phyloP scores from a whole-genome alignment of 2,329 filamentous ascomycete species.

The Microdochium bolleyi region DNA sequence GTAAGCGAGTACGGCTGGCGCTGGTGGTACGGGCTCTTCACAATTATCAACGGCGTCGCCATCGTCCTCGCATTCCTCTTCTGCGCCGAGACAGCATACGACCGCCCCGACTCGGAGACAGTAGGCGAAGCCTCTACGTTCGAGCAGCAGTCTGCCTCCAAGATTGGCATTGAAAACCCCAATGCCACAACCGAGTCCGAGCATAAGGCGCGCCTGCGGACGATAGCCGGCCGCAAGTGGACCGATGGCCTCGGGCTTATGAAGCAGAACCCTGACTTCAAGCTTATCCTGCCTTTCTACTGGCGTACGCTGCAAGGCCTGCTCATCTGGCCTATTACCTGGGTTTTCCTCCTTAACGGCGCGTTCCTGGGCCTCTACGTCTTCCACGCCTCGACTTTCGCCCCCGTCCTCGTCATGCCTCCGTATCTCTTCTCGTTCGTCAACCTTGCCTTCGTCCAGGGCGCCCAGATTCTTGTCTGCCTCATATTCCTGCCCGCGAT shows the following conservation, averaged over 20 bases:
- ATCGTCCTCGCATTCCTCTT: slow-evolving; percentile 8
- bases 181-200: background rate
- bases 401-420: slow-evolving; percentile 8
- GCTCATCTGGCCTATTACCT: slow-evolving; percentile 9
- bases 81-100: slow-evolving; percentile 9
- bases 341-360: slow-evolving; percentile 14
- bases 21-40: slow-evolving; percentile 14
- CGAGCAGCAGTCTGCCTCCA: too few relatives aligned
- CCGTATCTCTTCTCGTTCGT: slow-evolving; percentile 8
- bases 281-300: slow-evolving; percentile 6
- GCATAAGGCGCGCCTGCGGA: slow-evolving; percentile 2
- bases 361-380: slow-evolving; percentile 14
- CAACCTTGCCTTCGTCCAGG: slow-evolving; percentile 10
- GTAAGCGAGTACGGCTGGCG: slow-evolving; percentile 6
- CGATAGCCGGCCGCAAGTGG: slow-evolving; percentile 5
- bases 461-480: slow-evolving; percentile 10
- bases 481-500: slow-evolving; percentile 9
- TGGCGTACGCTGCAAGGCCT: slow-evolving; percentile 8
- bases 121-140: too few relatives aligned
- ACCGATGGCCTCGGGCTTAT: slow-evolving; percentile 13
- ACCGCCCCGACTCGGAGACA: slow-evolving; percentile 1
- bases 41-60: slow-evolving; percentile 7
- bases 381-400: slow-evolving; percentile 13
- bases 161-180: too few relatives aligned
- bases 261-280: slow-evolving; percentile 9